Conservation (phyloP, 2,329 filamentous ascomycete genomes). For the Trichoderma breve region DNA sequence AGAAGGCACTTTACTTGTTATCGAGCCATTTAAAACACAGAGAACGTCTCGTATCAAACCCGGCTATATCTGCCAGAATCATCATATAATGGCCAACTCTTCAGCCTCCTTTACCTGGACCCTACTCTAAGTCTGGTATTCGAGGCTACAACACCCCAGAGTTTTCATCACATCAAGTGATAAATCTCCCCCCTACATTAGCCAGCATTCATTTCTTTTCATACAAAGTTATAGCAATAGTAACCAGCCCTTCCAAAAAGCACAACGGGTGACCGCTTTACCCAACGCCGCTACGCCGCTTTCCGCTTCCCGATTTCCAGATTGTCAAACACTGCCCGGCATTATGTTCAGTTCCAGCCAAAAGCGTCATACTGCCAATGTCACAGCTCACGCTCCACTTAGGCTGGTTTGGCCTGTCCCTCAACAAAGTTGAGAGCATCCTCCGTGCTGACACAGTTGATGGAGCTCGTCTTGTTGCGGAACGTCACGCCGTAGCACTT, state of each 20-base stretch:
- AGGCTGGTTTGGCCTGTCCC: slow-evolving; percentile 58
- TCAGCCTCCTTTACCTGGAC: not conserved
- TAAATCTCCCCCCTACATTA: not conserved
- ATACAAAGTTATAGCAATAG: slow-evolving; percentile 3
- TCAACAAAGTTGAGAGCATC: slow-evolving; percentile 93
- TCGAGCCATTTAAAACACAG: not conserved
- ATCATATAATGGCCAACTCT: not conserved
- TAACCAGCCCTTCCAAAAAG: slow-evolving; percentile 13
- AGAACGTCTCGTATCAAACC: not conserved
- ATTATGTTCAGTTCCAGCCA: slow-evolving; percentile 4
- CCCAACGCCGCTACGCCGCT: slow-evolving; percentile 20
- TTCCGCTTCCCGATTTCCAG: slow-evolving; percentile 9
- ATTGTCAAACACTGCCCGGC: not conserved
- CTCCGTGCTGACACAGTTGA: slow-evolving; percentile 84
- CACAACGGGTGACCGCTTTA: slow-evolving; percentile 12
- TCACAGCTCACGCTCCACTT: slow-evolving; percentile 9
- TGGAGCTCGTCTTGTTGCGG: slow-evolving; percentile 88
- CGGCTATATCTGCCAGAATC: not conserved
- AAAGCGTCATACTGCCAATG: not conserved
- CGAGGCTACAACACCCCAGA: not conserved
- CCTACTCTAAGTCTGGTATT: not conserved
- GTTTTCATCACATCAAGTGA: not conserved
- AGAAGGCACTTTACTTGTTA: not conserved
- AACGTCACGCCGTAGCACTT: slow-evolving; percentile 98
- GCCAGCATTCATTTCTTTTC: not conserved